Conservation (phyloP, 352 stramenopile species). For the Pythium chondricola region DNA sequence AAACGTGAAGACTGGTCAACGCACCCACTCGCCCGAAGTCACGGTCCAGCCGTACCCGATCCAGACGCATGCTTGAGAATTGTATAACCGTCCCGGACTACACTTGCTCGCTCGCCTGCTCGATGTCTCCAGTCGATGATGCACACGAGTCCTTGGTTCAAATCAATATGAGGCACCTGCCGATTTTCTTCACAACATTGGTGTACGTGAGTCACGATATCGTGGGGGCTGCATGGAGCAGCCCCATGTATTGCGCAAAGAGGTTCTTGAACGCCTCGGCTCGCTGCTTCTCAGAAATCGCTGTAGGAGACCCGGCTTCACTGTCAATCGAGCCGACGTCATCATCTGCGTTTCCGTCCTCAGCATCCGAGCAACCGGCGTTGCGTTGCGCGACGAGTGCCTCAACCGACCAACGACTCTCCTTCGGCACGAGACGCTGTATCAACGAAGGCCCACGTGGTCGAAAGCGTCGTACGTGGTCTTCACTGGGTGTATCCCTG, state of each 20-base stretch:
- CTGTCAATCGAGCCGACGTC: not conserved
- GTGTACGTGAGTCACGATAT: too few relatives aligned
- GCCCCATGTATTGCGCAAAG: slow-evolving; percentile 34
- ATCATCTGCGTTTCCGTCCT: not conserved
- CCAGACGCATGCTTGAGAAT: not conserved
- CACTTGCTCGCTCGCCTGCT: too few relatives aligned
- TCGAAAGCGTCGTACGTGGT: slow-evolving; percentile 1
- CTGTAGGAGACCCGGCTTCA: too few relatives aligned
- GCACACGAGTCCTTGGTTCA: too few relatives aligned
- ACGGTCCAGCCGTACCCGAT: slow-evolving; percentile 4
- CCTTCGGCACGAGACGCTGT: slow-evolving; percentile 8
- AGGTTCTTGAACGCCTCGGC: slow-evolving; percentile 33
- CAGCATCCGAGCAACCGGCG: not conserved
- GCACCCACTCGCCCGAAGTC: slow-evolving; percentile 11
- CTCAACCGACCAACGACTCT: not conserved
- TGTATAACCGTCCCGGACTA: not conserved
- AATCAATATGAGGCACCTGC: too few relatives aligned
- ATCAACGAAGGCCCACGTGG: slow-evolving; percentile 6
- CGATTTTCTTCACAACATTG: too few relatives aligned
- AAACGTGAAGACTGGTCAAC: slow-evolving; percentile 6
- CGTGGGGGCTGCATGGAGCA: slow-evolving; percentile 24
- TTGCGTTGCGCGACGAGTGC: too few relatives aligned
- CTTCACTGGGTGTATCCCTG: not conserved
- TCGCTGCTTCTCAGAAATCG: not conserved
- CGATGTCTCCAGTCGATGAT: too few relatives aligned